phyloP scores from a whole-genome alignment of 2,329 filamentous ascomycete species.

The Xylaria sp. region DNA sequence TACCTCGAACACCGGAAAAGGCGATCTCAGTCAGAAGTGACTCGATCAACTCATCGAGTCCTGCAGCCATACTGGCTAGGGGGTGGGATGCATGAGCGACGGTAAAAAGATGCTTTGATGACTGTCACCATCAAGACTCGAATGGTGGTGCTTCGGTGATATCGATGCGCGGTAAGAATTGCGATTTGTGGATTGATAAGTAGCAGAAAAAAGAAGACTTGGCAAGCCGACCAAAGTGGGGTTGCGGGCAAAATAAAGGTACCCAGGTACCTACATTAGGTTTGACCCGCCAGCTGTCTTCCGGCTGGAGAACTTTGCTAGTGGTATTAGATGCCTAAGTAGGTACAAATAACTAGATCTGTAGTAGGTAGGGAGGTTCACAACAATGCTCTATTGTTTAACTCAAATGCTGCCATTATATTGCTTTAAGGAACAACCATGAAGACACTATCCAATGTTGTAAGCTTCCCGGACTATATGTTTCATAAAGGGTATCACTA shows the following conservation, averaged over 20 bases:
- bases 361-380: background rate
- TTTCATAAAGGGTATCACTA: slow-evolving; percentile 34
- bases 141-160: slow-evolving; percentile 45
- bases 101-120: slow-evolving; percentile 37
- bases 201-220: slow-evolving; percentile 25
- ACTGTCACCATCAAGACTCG: slow-evolving; percentile 45
- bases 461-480: background rate
- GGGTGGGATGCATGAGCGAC: slow-evolving; percentile 40
- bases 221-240: slow-evolving; percentile 20
- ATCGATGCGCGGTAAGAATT: slow-evolving; percentile 24
- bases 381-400: background rate
- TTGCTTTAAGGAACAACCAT: background rate
- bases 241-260: background rate
- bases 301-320: background rate
- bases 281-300: background rate
- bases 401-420: background rate
- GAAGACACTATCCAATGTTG: background rate
- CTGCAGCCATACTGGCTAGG: slow-evolving; percentile 51
- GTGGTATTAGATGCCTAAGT: no score
- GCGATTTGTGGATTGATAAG: slow-evolving; percentile 11
- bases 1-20: slow-evolving; percentile 57
- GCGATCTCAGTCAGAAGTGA: slow-evolving; percentile 58
- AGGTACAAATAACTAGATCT: background rate
- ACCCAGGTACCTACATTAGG: background rate
- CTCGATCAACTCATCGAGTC: slow-evolving; percentile 59